Base-by-base conservation (phyloP, 768 basidiomycete species). In the Suillus fuscotomentosus region DNA sequence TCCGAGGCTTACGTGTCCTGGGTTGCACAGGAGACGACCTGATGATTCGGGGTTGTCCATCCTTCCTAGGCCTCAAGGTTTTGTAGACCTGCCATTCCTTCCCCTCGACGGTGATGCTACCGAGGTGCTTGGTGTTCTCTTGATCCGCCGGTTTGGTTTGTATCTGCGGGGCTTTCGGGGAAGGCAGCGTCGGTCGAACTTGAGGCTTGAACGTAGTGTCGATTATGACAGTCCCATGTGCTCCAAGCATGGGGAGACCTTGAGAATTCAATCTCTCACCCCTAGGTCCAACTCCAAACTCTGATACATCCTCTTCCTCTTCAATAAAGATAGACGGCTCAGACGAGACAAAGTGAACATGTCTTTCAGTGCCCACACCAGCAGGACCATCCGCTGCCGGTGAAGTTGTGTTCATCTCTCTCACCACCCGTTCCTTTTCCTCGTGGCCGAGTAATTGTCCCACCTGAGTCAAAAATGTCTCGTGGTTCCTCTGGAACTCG, bases 381-480 rank as follows among this genome's bases (percentile, higher is more conserved):
- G 68, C 11, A 27, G 63, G 3, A 65, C 62, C 62, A 67, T 69
- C 66, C 66, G 20, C 57, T 63, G 10, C 63, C 69, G 14, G 68
- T 66, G 60, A 60, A 60, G 0, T 7, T 0, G 0, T 13, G 24
- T 39, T 48, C 54, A 9, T 66, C 65, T 64, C 65, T 65, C 60
- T 68, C 64, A 3, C 69, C 14, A 67, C 39, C 54, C 65, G 7
- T 55, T 60, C 48, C 72, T 64, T 45, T 31, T 59, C 53, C 27
- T 57, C 41, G 14, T 34, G 5, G 4, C 55, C 64, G 5, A 62
- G 55, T 31, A 73, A 22, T 5, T 20, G 59, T 14, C 71, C 70
- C 0, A 76, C 69, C 27, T 76, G 76, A 3, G 66, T 61, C 41
- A 72, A 60, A 14, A 73, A 73, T 20, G 74, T 67, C 20, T 45